Percentiles rank a stretch among this genome's conserved stretches.
phyloP scores from a whole-genome alignment of 2,329 filamentous ascomycete species.

The Botrytis byssoidea region DNA sequence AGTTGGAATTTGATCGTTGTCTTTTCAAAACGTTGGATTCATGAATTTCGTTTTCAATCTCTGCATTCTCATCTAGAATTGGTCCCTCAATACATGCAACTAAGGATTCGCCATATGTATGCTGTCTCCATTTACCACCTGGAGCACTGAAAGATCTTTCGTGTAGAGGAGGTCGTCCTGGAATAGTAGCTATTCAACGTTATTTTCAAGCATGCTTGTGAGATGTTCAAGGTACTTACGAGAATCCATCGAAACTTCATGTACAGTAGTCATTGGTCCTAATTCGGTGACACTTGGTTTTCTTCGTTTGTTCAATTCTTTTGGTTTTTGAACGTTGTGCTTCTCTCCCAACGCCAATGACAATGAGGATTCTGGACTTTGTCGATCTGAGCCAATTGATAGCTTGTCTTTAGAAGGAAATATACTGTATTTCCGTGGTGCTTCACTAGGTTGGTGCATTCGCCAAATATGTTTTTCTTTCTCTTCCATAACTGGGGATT shows the following conservation, averaged over 20 bases:
- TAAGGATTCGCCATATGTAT: constrained; percentile 42
- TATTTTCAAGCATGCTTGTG: constrained; percentile 19
- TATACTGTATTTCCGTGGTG: constrained; percentile 56
- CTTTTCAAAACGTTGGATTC: constrained; percentile 8
- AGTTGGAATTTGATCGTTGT: background rate
- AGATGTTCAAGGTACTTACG: constrained; percentile 49
- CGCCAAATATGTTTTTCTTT: constrained; percentile 57
- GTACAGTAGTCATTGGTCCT: constrained; percentile 67
- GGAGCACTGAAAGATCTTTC: constrained; percentile 65
- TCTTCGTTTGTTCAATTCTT: constrained; percentile 57
- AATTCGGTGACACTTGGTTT: constrained; percentile 65
- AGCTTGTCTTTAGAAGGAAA: constrained; percentile 52
- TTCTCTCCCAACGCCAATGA: constrained; percentile 41
- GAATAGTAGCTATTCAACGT: constrained; percentile 57
- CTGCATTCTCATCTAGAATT: constrained; percentile 40
- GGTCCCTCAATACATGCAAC: constrained; percentile 39
- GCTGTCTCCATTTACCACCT: constrained; percentile 48
- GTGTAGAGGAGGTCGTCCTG: constrained; percentile 61
- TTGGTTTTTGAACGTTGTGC: constrained; percentile 50
- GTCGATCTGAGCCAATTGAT: constrained; percentile 42
- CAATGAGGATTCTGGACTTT: constrained; percentile 43
- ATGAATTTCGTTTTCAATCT: constrained; percentile 28
- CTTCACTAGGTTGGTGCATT: constrained; percentile 54
- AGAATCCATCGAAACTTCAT: constrained; percentile 67
- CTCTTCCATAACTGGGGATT: constrained; percentile 28